phyloP scores from a whole-genome alignment of 768 basidiomycete species.

The Leucosporidium scottii region DNA sequence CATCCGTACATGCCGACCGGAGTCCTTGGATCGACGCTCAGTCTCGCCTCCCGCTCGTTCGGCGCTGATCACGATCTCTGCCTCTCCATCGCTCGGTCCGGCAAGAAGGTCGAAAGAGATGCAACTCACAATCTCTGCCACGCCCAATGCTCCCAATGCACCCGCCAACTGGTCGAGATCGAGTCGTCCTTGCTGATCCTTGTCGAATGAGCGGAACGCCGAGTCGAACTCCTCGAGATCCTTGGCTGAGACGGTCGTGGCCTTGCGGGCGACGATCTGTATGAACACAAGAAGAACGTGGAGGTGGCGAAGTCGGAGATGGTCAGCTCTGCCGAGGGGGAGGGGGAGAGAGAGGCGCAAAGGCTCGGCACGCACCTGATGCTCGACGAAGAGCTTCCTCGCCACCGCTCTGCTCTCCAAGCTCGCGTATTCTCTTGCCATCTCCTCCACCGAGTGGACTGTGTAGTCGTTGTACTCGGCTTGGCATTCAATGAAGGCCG shows the following conservation, averaged over 20 bases:
- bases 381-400: constrained; percentile 91
- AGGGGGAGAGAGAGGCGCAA: neutral
- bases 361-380: constrained; percentile 60
- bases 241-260: constrained; percentile 89
- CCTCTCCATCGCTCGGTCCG: neutral
- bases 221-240: constrained; percentile 94
- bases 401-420: constrained; percentile 63
- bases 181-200: constrained; percentile 83
- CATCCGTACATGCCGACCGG: too few relatives aligned
- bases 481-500: constrained; percentile 73
- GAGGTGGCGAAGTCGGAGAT: too few relatives aligned
- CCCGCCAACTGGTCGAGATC: constrained; percentile 80
- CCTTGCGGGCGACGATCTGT: constrained; percentile 85
- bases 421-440: constrained; percentile 61
- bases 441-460: constrained; percentile 77
- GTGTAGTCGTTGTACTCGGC: constrained; percentile 97
- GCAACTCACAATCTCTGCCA: constrained; percentile 69
- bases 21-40: neutral
- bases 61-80: neutral
- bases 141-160: constrained; percentile 86
- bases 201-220: constrained; percentile 96
- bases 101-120: constrained; percentile 41
- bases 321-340: too few relatives aligned
- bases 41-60: neutral
- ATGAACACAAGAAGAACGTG: neutral